Base-by-base conservation (phyloP, 1,284 basidiomycete species). In the Heterobasidion occidentale region DNA sequence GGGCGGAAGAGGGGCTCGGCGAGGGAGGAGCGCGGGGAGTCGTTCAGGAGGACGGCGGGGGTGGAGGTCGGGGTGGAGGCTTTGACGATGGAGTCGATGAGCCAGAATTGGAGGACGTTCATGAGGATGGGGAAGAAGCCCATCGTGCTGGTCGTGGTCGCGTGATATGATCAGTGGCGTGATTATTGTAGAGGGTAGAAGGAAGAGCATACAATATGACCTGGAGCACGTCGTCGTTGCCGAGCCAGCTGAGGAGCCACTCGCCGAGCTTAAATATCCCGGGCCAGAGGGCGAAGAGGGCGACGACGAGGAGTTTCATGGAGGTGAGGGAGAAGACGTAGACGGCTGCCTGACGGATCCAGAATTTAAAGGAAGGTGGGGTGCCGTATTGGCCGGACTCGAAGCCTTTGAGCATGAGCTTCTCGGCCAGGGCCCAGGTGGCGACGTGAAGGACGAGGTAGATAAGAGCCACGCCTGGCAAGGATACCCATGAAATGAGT, bases 101-200 rank as follows among this genome's bases (percentile, higher is more conserved):
- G 72, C 90, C 90, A 92, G 74, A 92, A 92, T 68, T 96, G 93
- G 17, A 94, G 62, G 51, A 94, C 74, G 69, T 94, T 98, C 94
- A 97, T 97, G 57, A 88, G 77, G 59, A 95, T 86, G 1, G 95
- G 95, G 73, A 97, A 95, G 51, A 98, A 68, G 56, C 93, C 92
- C 91, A 98, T 96, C 38, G 87, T 87, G 64, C 88, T 90, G 62
- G 38, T 51, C 51, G 19, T 19, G 19, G 27, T n/a, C 38, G 17
- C 27, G 60, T 51, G 56, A 50, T 38, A 51, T 53, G 53, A 61
- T 11, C 60, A 53, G 35, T 19, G 3, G 11, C 19, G 14, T 35
- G 33, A 11, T 27, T 15, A 38, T 51, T n/a, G 49, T 62, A 12
- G 58, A 45, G 9, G 20, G 48, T 36, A n/a, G 36, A 62, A 48